A percentile compares a stretch with the other conserved stretches of the same genome.
Conservation (phyloP, 2,329 filamentous ascomycete species). For the Nemania abortiva region DNA sequence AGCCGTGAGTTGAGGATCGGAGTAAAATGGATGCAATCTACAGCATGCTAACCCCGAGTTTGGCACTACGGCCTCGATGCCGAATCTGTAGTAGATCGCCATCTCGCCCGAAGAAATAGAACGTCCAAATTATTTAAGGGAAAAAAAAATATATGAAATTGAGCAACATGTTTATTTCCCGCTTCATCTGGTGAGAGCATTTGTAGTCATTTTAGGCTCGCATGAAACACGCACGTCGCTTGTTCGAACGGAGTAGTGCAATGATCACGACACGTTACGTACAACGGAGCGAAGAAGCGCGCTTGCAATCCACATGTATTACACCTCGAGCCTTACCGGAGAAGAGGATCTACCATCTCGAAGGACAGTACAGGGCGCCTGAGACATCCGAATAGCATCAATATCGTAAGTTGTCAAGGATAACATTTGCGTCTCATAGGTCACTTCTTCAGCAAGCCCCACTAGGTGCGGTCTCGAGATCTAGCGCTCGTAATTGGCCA, state of each 20-base stretch:
- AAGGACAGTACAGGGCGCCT: not conserved
- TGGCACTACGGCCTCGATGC: not conserved
- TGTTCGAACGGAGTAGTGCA: no score
- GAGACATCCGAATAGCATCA: not conserved
- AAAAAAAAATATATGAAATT: no score
- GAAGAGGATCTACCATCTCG: not conserved
- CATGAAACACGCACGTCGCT: no score
- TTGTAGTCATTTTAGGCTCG: no score
- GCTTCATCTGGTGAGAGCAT: no score
- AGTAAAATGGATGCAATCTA: not conserved
- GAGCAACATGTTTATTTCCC: no score
- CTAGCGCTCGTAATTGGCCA: constrained; percentile 20
- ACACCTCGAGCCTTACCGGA: not conserved
- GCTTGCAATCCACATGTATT: not conserved
- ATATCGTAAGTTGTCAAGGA: not conserved
- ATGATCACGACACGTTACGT: no score
- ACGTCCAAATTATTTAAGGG: no score
- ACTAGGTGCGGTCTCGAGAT: not conserved
- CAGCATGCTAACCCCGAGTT: not conserved
- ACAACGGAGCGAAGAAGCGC: not conserved
- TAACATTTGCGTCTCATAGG: constrained; percentile 12
- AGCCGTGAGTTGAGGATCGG: constrained; percentile 3
- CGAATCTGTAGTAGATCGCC: not conserved
- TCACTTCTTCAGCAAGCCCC: constrained; percentile 34
- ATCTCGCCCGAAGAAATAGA: not conserved